Conservation (phyloP, 2,329 filamentous ascomycete genomes). For the Endothia cerciana region DNA sequence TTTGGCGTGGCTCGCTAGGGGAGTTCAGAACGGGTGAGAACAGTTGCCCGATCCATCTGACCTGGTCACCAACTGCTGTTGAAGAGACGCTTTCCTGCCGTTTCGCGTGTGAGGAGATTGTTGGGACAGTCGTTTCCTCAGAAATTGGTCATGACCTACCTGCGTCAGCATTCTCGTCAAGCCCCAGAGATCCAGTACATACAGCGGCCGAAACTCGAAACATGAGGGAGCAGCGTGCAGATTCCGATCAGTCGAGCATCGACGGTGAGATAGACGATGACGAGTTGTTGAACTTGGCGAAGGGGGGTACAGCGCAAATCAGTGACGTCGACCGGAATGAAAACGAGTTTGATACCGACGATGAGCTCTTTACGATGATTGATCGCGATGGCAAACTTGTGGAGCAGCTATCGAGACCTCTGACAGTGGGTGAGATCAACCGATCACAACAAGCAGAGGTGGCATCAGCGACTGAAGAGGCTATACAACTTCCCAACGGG, state of each 20-base stretch:
- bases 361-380: not conserved
- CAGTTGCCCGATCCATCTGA: slow-evolving; percentile 60
- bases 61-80: slow-evolving; percentile 55
- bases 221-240: slow-evolving; percentile 9
- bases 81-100: slow-evolving; percentile 67
- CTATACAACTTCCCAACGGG: slow-evolving; percentile 65
- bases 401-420: not conserved
- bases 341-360: not conserved
- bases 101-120: slow-evolving; percentile 85
- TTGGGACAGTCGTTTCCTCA: slow-evolving; percentile 54
- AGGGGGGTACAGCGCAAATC: slow-evolving; percentile 2
- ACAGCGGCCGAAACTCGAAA: not conserved
- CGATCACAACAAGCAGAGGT: not conserved
- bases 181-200: not conserved
- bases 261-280: slow-evolving; percentile 46
- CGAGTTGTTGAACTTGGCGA: slow-evolving; percentile 44
- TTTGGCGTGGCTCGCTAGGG: slow-evolving; percentile 64
- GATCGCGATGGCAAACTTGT: not conserved
- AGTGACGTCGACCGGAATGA: no score
- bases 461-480: slow-evolving; percentile 35
- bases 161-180: slow-evolving; percentile 28
- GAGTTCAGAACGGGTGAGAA: slow-evolving; percentile 64
- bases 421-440: not conserved
- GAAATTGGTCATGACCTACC: slow-evolving; percentile 32
- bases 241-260: slow-evolving; percentile 31